Evolutionary conservation across 106 monocot genomes (phyloP), one percentile per base, ranked within the genome.

Genomic region (Cymbidium sinense): DNA sequence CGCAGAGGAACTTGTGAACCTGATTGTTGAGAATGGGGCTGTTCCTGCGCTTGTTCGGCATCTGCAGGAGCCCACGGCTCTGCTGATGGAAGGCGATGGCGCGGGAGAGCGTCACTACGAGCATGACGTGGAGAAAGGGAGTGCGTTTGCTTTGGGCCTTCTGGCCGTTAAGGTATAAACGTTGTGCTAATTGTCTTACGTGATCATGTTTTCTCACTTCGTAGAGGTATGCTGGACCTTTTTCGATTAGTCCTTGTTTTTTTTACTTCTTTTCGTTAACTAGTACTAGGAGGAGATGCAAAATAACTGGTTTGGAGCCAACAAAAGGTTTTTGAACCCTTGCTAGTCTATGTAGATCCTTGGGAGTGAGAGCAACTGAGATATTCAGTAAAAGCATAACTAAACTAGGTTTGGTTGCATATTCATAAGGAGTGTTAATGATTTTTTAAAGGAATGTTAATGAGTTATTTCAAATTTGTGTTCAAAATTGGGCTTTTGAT

Each of bases 51-150:
- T 99, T 19, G 95, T 95, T 64, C 86, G 72, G 78, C 94, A 99
- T 58, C 86, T 99, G 79, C 76, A 83, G 74, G 90, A 88, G 78
- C 93, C 95, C 34, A 77, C 82, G 15, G 18, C 50, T 7, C 51
- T 71, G 43, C 27, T 50, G 17, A 12, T 25, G 52, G 78, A 61
- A 15, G 70, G 50, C 44, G 77, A 34, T 28, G 80, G 78, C 37
- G 36, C 31, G 21, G 76, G 77, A 61, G 51, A 41, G 28, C 78
- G 87, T 70, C 88, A 88, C 3, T 93, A 58, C 44, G 99, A 99
- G 83, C 90, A 92, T 70, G 99, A 99, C 70, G 92, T 99, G 4
- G 99, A 99, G 84, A 99, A 99, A 77, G 90, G 85, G 36, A 86
- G 95, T 34, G 99, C 99, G 1, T 90, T 93, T 77, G 95, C 99